Percentiles rank a stretch among this genome's conserved stretches.
These are phyloP conservation scores for Ceratocystis cubensis DNA, from an alignment of 2,329 filamentous ascomycete genomes.

Conservation along the genomic window DNA sequence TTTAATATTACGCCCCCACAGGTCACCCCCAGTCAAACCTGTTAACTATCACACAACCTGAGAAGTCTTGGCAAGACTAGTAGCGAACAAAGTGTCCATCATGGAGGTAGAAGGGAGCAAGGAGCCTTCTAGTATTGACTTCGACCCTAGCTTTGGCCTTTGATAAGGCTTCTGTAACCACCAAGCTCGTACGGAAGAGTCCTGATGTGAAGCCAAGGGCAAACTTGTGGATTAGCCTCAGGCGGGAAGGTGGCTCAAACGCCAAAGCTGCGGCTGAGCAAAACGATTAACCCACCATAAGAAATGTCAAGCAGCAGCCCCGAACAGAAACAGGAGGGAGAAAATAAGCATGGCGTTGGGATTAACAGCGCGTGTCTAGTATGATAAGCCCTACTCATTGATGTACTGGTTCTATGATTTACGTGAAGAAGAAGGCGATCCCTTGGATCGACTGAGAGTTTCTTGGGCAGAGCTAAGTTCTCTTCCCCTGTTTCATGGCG, in stretches of 20 bases:
- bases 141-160: too few relatives aligned
- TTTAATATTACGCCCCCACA: neutral
- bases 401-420: too few relatives aligned
- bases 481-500: neutral
- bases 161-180: too few relatives aligned
- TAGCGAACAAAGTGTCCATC: neutral
- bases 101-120: neutral
- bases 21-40: neutral
- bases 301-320: neutral
- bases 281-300: neutral
- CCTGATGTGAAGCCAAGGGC: too few relatives aligned
- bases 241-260: neutral
- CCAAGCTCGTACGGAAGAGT: too few relatives aligned
- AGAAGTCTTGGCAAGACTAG: slow-evolving; percentile 7
- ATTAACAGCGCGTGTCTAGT: too few relatives aligned
- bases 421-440: neutral
- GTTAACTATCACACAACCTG: neutral
- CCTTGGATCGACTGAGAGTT: neutral
- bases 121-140: too few relatives aligned
- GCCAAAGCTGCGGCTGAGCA: neutral
- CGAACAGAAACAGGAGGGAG: too few relatives aligned
- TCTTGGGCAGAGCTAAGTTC: neutral
- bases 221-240: too few relatives aligned
- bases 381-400: too few relatives aligned
- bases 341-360: too few relatives aligned